Conservation (phyloP, 805 yeast species). For the Candida broadrunensis region DNA sequence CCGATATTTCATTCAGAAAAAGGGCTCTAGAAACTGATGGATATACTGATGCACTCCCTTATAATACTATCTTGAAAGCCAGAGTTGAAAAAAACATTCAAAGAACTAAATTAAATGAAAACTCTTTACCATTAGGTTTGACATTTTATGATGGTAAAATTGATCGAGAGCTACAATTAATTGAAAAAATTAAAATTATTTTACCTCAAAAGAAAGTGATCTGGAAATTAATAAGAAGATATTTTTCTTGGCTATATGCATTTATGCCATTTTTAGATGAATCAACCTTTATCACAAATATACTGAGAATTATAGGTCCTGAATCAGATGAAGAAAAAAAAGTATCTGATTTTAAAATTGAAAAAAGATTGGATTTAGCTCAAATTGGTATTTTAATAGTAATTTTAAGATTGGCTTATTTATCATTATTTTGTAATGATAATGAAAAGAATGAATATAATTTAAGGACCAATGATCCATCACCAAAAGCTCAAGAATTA, state of each 20-base stretch:
- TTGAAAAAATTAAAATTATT: constrained; percentile 30
- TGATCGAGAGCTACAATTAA: constrained; percentile 24
- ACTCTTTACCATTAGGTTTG: constrained; percentile 26
- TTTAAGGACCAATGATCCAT: constrained; percentile 19
- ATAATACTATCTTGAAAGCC: constrained; percentile 18
- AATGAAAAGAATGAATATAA: constrained; percentile 24
- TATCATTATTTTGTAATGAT: constrained; percentile 35
- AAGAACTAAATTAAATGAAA: constrained; percentile 11
- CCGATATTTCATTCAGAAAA: constrained; percentile 26
- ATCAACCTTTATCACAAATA: constrained; percentile 23
- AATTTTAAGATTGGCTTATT: constrained; percentile 38
- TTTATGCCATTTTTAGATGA: constrained; percentile 48
- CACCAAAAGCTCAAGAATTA: constrained; percentile 20
- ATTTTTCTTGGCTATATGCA: constrained; percentile 43
- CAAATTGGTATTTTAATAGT: constrained; percentile 37
- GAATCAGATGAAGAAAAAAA: constrained; percentile 20
- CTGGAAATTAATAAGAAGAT: constrained; percentile 41
- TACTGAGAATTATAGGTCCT: constrained; percentile 33
- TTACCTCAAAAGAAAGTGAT: constrained; percentile 38
- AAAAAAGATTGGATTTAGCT: constrained; percentile 39
- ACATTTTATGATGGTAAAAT: constrained; percentile 31
- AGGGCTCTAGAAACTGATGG: constrained; percentile 34
- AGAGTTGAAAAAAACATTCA: constrained; percentile 9
- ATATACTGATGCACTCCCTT: constrained; percentile 29
- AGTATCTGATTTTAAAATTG: constrained; percentile 24